Evolutionary conservation across 768 basidiomycete species (phyloP).

Genomic region (Lentinula boryana): DNA sequence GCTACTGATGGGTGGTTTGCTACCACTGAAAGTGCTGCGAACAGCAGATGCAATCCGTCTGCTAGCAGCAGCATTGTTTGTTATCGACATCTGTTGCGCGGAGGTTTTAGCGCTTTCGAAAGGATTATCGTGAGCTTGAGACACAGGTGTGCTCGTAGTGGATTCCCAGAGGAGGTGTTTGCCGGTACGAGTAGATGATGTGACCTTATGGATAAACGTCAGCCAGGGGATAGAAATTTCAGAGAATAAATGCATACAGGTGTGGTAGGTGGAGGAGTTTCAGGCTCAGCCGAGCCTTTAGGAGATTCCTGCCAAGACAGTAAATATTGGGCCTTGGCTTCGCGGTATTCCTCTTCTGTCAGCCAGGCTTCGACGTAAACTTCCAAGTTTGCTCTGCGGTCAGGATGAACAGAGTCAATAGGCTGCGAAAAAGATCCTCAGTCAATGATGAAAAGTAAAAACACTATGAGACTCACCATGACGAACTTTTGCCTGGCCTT

Average conservation of each 20-base stretch:
- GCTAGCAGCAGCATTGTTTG: slow-evolving; percentile 34
- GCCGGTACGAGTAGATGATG: slow-evolving; percentile 27
- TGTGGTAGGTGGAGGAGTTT: slow-evolving; percentile 23
- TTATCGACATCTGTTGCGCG: slow-evolving; percentile 33
- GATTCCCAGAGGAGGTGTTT: slow-evolving; percentile 72
- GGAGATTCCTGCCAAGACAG: slow-evolving; percentile 68
- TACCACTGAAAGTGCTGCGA: slow-evolving; percentile 33
- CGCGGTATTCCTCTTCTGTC: slow-evolving; percentile 64
- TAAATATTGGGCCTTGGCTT: slow-evolving; percentile 53
- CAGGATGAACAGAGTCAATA: slow-evolving; percentile 72
- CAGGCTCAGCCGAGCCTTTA: slow-evolving; percentile 35
- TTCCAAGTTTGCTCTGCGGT: slow-evolving; percentile 59
- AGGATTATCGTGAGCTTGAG: slow-evolving; percentile 20
- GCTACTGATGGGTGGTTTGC: slow-evolving; percentile 9
- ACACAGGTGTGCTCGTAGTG: slow-evolving; percentile 32
- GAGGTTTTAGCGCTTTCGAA: slow-evolving; percentile 20
- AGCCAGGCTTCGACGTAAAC: slow-evolving; percentile 79
- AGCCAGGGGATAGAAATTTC: slow-evolving; percentile 3
- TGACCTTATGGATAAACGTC: slow-evolving; percentile 5
- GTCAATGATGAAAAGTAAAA: slow-evolving; percentile 3
- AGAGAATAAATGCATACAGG: slow-evolving; percentile 20
- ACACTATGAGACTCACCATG: slow-evolving; percentile 48
- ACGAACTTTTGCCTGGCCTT: slow-evolving; percentile 62
- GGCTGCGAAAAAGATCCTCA: slow-evolving; percentile 39
- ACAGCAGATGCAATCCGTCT: slow-evolving; percentile 34